phyloP scores from a whole-genome alignment of 2,329 filamentous ascomycete species.

The Lachnellula subtilissima region DNA sequence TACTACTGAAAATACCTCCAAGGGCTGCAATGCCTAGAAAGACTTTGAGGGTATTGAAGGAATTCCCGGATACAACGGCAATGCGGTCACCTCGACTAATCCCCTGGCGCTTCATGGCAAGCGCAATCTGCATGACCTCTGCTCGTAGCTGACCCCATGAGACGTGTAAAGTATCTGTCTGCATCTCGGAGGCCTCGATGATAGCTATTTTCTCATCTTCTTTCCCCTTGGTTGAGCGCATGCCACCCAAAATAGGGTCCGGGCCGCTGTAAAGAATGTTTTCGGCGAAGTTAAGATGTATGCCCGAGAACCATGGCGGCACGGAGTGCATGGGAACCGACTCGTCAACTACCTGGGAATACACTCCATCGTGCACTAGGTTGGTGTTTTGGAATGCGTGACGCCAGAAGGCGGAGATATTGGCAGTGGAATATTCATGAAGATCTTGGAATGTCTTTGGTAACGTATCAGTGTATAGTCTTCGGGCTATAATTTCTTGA shows the following conservation, averaged over 20 bases:
- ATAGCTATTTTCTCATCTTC: constrained; percentile 66
- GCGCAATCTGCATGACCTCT: constrained; percentile 53
- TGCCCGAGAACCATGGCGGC: constrained; percentile 72
- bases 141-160: constrained; percentile 64
- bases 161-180: constrained; percentile 47
- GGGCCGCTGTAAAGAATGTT: constrained; percentile 64
- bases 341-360: constrained; percentile 62
- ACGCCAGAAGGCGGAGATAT: constrained; percentile 60
- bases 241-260: constrained; percentile 26
- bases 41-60: constrained; percentile 66
- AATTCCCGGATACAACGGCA: constrained; percentile 70
- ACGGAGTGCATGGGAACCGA: constrained; percentile 64
- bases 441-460: constrained; percentile 62
- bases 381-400: constrained; percentile 56
- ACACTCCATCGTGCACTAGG: constrained; percentile 59
- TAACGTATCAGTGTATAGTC: no score
- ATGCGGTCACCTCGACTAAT: constrained; percentile 68
- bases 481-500: no score
- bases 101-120: constrained; percentile 62
- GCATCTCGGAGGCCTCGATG: constrained; percentile 67
- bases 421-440: constrained; percentile 61
- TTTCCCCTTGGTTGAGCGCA: constrained; percentile 39
- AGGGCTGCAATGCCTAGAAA: constrained; percentile 66
- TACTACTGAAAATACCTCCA: constrained; percentile 71
- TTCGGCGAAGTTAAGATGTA: constrained; percentile 72